Percentiles rank a stretch among this genome's conserved stretches.
Evolutionary conservation across 2,329 filamentous ascomycete genomes (phyloP).

Genomic region (Diaporthe humulicola): DNA sequence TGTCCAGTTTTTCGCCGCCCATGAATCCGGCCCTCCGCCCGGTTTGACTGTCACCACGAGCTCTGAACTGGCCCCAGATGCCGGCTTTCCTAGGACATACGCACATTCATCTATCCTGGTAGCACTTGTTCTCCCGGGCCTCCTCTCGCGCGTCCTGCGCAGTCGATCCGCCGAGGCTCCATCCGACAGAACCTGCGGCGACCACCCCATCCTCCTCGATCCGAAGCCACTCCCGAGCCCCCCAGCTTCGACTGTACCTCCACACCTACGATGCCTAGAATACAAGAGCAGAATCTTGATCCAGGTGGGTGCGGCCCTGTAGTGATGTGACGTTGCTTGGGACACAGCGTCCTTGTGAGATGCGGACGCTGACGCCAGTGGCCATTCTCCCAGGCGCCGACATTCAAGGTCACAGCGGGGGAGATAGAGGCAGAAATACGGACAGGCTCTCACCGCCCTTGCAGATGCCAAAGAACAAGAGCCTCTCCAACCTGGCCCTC

Average conservation of each 20-base stretch:
- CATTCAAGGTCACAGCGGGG: slow-evolving; percentile 49
- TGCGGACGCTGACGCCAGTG: slow-evolving; percentile 34
- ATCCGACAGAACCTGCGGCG: background rate
- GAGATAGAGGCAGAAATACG: slow-evolving; percentile 56
- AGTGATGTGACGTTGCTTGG: slow-evolving; percentile 27
- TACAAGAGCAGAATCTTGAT: slow-evolving; percentile 57
- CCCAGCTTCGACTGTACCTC: slow-evolving; percentile 32
- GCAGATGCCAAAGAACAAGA: slow-evolving; percentile 73
- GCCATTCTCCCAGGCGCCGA: slow-evolving; percentile 54
- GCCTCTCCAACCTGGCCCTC: slow-evolving; percentile 72
- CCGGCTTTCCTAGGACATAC: background rate
- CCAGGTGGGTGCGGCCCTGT: slow-evolving; percentile 52
- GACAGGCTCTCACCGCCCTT: slow-evolving; percentile 60
- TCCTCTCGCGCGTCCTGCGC: background rate
- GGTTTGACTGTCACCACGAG: slow-evolving; percentile 4
- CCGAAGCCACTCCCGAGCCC: slow-evolving; percentile 14
- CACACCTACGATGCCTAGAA: slow-evolving; percentile 59
- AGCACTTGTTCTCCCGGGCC: slow-evolving; percentile 7
- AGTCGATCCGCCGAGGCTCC: slow-evolving; percentile 15
- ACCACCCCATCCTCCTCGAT: background rate
- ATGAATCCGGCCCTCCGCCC: slow-evolving; percentile 15
- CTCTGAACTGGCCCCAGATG: slow-evolving; percentile 30
- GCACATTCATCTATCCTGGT: background rate
- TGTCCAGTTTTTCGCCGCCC: background rate
- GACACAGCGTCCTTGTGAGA: slow-evolving; percentile 17